Percentiles rank a stretch among this genome's conserved stretches.
phyloP scores from a whole-genome alignment of 495 filamentous ascomycete genomes.

The Staphylotrichum tortipilum region DNA sequence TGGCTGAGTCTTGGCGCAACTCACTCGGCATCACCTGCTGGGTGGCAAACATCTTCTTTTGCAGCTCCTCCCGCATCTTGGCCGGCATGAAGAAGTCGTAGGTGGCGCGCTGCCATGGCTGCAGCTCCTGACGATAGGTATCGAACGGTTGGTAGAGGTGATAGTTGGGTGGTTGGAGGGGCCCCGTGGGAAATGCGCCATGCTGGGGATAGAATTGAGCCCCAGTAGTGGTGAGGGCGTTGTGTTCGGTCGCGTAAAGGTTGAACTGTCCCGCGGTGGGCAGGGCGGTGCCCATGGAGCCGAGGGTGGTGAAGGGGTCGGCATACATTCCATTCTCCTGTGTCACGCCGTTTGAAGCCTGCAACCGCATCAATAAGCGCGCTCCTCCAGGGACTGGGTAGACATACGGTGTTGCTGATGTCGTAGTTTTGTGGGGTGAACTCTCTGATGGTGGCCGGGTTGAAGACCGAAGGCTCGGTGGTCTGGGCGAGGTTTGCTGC shows the following conservation, averaged over 20 bases:
- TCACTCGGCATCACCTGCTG: constrained; percentile 76
- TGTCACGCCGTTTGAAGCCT: constrained; percentile 14
- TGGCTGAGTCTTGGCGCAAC: constrained; percentile 21
- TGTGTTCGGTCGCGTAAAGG: constrained; percentile 56
- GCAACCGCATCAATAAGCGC: constrained; percentile 1
- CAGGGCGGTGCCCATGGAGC: constrained; percentile 43
- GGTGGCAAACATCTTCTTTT: constrained; percentile 78
- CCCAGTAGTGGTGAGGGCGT: constrained; percentile 36
- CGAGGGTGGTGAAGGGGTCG: constrained; percentile 54
- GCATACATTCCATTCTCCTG: constrained; percentile 27
- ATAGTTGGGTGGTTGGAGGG: constrained; percentile 74
- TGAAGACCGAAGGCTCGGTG: constrained; percentile 35
- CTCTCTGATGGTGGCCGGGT: constrained; percentile 57
- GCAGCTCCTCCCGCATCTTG: constrained; percentile 73
- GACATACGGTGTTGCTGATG: constrained; percentile 51
- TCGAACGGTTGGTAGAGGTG: constrained; percentile 86
- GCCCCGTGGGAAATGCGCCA: constrained; percentile 34
- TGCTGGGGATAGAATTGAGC: constrained; percentile 42
- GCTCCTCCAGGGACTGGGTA: background rate
- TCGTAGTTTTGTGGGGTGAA: constrained; percentile 77
- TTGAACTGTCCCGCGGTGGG: constrained; percentile 47
- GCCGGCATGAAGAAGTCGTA: constrained; percentile 89
- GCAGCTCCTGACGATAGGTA: constrained; percentile 67
- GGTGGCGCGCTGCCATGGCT: constrained; percentile 72
- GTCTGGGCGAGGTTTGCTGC: constrained; percentile 30